Base-by-base conservation (phyloP, 2,329 filamentous ascomycete genomes). In the Ascosphaera aggregata region DNA sequence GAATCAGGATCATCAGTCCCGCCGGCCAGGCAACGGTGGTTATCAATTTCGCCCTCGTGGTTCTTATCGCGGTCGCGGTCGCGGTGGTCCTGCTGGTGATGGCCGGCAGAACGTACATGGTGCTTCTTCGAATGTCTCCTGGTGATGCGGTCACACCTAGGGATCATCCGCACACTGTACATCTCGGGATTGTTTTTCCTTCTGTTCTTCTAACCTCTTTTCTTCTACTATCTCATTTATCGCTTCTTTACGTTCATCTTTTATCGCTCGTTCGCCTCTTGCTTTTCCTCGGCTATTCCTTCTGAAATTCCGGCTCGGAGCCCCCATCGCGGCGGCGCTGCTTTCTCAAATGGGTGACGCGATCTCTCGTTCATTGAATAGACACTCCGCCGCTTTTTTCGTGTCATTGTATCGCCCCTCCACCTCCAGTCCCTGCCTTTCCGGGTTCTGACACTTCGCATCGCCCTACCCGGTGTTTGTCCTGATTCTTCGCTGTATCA, bases 31-130 rank as follows among this genome's bases (percentile, higher is more conserved):
- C 39, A 51, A 47, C 41, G 47, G 45, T 22, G 54, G 59, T 20
- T 43, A 47, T 18, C 51, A 52, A 37, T 49, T 46, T 38, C 53
- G 50, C 40, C 56, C 43, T 8, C 54, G 59, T 24, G 58, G 59
- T 36, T 53, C 54, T 35, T 60, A 59, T 43, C 58, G 60, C 41
- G 58, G 59, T 30, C 54, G 56, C 24, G 57, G 59, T 41, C 60
- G 60, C 43, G 56, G 53, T 38, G 48, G 54, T 11, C 51, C 52
- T 11, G 48, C 47, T 39, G 56, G 58, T 24, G 41, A 45, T 39
- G 49, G 51, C 41, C 51, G 48, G 40, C 47, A 48, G 20, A 45
- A 48, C 34, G 39, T 47, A 38, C 53, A 37, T 45, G 41, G 22
- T 19, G 22, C 7, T 27, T 11, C 22, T 11, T 11, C 22, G 11